These are phyloP conservation scores for Prunus mume DNA, from an alignment of 306 rosid genomes.

Conservation along the genomic window DNA sequence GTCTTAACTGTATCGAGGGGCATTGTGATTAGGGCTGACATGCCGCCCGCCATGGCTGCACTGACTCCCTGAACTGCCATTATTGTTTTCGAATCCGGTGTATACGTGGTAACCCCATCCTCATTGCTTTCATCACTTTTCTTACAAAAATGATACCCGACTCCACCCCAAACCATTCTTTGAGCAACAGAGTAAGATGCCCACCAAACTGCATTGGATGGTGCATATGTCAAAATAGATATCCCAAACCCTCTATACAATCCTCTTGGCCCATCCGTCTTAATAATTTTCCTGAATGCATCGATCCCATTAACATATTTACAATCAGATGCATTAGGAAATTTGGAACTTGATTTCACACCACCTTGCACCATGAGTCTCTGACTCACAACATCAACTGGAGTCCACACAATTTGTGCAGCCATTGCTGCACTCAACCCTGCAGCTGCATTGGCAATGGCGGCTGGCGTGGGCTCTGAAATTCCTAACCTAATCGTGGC, in stretches of 20 bases:
- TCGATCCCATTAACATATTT: constrained; percentile 65
- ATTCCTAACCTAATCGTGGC: constrained; percentile 63
- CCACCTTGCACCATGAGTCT: constrained; percentile 77
- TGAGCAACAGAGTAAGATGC: constrained; percentile 81
- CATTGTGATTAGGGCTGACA: constrained; percentile 85
- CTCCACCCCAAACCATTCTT: constrained; percentile 74
- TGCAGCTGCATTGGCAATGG: constrained; percentile 72
- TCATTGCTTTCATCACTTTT: constrained; percentile 39
- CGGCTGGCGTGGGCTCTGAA: constrained; percentile 63
- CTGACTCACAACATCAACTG: constrained; percentile 79
- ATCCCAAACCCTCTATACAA: constrained; percentile 82
- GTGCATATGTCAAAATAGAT: constrained; percentile 83
- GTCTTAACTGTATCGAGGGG: constrained; percentile 88
- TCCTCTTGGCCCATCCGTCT: constrained; percentile 66
- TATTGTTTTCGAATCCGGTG: constrained; percentile 61
- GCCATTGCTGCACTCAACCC: constrained; percentile 81
- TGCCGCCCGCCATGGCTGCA: constrained; percentile 89
- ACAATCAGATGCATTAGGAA: constrained; percentile 38
- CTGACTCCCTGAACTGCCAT: constrained; percentile 90
- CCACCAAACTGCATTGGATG: constrained; percentile 94
- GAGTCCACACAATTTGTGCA: constrained; percentile 90
- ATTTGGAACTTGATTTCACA: constrained; percentile 24
- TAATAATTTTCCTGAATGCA: constrained; percentile 71
- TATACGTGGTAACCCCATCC: constrained; percentile 24
- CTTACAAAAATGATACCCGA: constrained; percentile 49